Conservation (phyloP, 1,284 basidiomycete species). For the Meira miltonrushii region DNA sequence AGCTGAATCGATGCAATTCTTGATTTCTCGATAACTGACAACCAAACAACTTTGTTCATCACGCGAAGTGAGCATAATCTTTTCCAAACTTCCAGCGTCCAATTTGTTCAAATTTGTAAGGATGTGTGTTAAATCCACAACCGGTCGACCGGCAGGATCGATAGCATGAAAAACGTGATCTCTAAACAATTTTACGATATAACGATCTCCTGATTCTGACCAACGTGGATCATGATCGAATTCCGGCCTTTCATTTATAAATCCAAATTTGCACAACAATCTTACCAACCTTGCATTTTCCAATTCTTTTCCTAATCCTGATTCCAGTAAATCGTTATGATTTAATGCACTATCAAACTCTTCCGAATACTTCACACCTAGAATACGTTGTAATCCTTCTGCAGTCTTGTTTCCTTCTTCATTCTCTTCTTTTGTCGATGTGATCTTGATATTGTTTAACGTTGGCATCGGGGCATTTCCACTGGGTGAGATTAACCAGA, state of each 20-base stretch:
- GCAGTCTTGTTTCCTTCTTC: slow-evolving; percentile 60
- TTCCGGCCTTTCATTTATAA: slow-evolving; percentile 97
- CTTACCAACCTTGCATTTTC: slow-evolving; percentile 94
- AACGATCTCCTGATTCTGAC: slow-evolving; percentile 97
- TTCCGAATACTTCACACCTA: slow-evolving; percentile 62
- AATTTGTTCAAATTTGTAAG: slow-evolving; percentile 58
- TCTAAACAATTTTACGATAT: slow-evolving; percentile 95
- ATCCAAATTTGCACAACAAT: slow-evolving; percentile 86
- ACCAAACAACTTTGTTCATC: slow-evolving; percentile 95
- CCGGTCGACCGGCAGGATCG: slow-evolving; percentile 80
- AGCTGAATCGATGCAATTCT: slow-evolving; percentile 44
- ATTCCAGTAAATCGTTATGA: slow-evolving; percentile 74
- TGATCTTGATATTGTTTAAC: slow-evolving; percentile 51
- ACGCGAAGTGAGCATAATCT: slow-evolving; percentile 85
- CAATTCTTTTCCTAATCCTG: slow-evolving; percentile 80
- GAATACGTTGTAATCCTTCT: slow-evolving; percentile 72
- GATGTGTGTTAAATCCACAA: slow-evolving; percentile 63
- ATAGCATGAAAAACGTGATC: slow-evolving; percentile 98
- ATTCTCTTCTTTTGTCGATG: not conserved
- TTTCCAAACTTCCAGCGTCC: slow-evolving; percentile 86
- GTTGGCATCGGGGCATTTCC: not conserved
- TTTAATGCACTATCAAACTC: slow-evolving; percentile 79
- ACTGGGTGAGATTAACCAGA: slow-evolving; percentile 69
- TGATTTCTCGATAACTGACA: slow-evolving; percentile 79
- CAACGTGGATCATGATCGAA: slow-evolving; percentile 91